Evolutionary conservation across 2,329 filamentous ascomycete genomes (phyloP).

Genomic region (Tolypocladium sp.): DNA sequence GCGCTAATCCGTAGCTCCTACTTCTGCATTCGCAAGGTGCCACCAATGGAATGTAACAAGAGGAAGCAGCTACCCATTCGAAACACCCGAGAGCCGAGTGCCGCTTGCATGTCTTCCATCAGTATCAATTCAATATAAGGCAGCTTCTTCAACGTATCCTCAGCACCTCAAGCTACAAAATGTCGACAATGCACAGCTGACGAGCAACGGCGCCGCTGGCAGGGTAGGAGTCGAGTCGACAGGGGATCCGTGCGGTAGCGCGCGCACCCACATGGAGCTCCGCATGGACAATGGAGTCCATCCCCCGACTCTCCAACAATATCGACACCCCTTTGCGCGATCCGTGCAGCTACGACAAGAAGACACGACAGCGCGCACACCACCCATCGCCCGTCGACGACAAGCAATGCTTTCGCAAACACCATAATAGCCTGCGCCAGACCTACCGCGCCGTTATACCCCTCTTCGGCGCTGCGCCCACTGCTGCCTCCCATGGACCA

Average conservation of each 20-base stretch:
- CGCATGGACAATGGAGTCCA: not conserved
- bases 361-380: not conserved
- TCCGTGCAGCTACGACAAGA: not conserved
- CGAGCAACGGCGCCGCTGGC: not conserved
- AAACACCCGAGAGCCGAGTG: not conserved
- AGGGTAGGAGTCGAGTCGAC: not conserved
- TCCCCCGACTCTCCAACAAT: not conserved
- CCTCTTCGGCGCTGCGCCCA: conserved; percentile 1
- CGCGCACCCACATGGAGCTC: not conserved
- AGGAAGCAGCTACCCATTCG: not conserved
- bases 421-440: not conserved
- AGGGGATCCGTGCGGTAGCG: conserved; percentile 1
- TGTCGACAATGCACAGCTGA: not conserved
- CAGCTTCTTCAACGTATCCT: too few relatives aligned
- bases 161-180: not conserved
- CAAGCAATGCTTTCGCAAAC: not conserved
- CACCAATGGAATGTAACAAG: not conserved
- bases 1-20: too few relatives aligned
- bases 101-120: not conserved
- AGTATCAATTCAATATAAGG: not conserved
- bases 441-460: not conserved
- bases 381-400: not conserved
- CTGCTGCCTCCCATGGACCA: conserved; percentile 44
- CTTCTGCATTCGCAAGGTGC: too few relatives aligned
- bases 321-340: not conserved